These are phyloP conservation scores for Ambrosiella beaveri DNA, from an alignment of 2,329 filamentous ascomycete species.

Conservation along the genomic window DNA sequence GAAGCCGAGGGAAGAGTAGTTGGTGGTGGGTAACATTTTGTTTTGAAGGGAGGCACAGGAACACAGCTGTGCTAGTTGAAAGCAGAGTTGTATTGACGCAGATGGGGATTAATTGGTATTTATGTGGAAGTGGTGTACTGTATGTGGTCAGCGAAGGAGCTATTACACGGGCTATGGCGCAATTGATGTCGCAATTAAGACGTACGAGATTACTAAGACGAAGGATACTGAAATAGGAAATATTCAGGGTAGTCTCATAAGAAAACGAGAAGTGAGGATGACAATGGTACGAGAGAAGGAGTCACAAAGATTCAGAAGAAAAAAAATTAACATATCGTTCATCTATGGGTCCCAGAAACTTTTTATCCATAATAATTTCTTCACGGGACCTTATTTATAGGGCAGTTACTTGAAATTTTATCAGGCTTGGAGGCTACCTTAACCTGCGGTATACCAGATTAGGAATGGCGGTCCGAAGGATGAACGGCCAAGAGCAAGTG, in stretches of 20 bases:
- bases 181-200: slow-evolving; percentile 8
- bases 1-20: slow-evolving; percentile 46
- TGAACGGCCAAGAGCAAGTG: not conserved
- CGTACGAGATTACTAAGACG: not conserved
- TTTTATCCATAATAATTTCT: not conserved
- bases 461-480: not conserved
- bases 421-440: not conserved
- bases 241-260: not conserved
- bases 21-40: slow-evolving; percentile 12
- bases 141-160: not conserved
- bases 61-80: not conserved
- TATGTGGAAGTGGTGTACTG: not conserved
- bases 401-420: not conserved
- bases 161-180: not conserved
- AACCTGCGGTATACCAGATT: not conserved
- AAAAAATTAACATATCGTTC: too few species aligned
- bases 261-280: not conserved
- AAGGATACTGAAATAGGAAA: not conserved
- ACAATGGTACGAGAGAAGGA: not conserved
- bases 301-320: not conserved
- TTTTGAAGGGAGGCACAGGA: not conserved
- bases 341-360: not conserved
- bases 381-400: not conserved
- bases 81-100: not conserved
- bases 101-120: not conserved